These are phyloP conservation scores for Pezicula rhizophila DNA, from an alignment of 2,329 filamentous ascomycete genomes.

Conservation along the genomic window DNA sequence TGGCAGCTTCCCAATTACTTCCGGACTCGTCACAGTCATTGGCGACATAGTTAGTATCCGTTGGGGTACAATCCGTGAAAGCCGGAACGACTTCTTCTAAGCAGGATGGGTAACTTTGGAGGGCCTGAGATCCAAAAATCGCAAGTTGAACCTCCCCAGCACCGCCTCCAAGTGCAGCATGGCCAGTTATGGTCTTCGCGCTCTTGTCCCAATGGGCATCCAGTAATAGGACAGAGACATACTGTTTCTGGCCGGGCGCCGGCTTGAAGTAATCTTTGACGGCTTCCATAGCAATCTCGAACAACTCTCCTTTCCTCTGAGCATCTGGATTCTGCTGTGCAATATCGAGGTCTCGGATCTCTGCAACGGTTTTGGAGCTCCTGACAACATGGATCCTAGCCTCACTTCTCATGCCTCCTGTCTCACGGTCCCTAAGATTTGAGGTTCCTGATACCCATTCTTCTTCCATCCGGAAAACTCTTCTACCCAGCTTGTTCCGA, in stretches of 20 bases:
- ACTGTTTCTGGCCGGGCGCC: slow-evolving; percentile 71
- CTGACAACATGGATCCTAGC: slow-evolving; percentile 84
- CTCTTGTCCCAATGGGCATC: slow-evolving; percentile 82
- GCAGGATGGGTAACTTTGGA: slow-evolving; percentile 84
- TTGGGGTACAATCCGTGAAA: slow-evolving; percentile 85
- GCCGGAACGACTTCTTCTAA: slow-evolving; percentile 87
- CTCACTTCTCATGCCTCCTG: slow-evolving; percentile 76
- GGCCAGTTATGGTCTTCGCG: slow-evolving; percentile 65
- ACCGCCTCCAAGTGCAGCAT: slow-evolving; percentile 77
- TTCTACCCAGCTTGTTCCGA: slow-evolving; percentile 77
- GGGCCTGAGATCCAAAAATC: slow-evolving; percentile 85
- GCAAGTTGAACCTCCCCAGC: slow-evolving; percentile 72
- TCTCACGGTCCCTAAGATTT: slow-evolving; percentile 66
- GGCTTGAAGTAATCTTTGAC: slow-evolving; percentile 73
- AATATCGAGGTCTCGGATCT: slow-evolving; percentile 71
- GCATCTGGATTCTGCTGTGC: slow-evolving; percentile 72
- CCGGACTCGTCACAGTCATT: slow-evolving; percentile 85
- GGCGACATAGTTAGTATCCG: slow-evolving; percentile 71
- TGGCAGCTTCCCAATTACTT: slow-evolving; percentile 92
- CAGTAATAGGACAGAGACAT: slow-evolving; percentile 80
- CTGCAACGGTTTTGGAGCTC: slow-evolving; percentile 74
- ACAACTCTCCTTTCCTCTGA: slow-evolving; percentile 67
- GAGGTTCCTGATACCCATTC: slow-evolving; percentile 85
- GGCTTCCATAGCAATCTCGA: slow-evolving; percentile 69
- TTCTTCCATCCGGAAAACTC: slow-evolving; percentile 87